Evolutionary conservation across 169 alveolate genomes (phyloP).

Genomic region (Eimeria sp.): DNA sequence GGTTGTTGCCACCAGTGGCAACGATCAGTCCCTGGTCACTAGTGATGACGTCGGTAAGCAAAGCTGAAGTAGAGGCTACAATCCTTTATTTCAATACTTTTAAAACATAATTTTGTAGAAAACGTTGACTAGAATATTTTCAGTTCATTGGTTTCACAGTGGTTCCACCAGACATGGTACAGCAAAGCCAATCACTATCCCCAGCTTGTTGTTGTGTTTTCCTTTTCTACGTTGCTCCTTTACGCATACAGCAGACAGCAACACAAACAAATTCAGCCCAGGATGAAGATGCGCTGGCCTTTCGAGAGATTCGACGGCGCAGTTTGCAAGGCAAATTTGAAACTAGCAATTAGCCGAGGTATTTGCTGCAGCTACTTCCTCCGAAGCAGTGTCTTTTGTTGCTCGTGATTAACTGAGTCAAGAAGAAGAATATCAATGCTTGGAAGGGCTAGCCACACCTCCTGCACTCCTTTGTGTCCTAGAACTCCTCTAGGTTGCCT

Average conservation of each 20-base stretch:
- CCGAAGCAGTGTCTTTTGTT: too few species aligned
- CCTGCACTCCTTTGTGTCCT: not conserved
- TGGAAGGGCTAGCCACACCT: not conserved
- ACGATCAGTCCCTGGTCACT: not conserved
- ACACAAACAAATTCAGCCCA: not conserved
- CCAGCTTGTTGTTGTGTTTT: not conserved
- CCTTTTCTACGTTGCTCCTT: not conserved
- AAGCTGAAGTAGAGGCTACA: not conserved
- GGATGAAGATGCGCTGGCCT: constrained; percentile 68
- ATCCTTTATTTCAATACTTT: not conserved
- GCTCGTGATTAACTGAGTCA: too few species aligned
- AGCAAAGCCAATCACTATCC: not conserved
- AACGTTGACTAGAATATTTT: not conserved
- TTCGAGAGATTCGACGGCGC: constrained; percentile 71
- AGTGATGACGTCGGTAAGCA: not conserved
- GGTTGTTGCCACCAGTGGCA: constrained; percentile 14
- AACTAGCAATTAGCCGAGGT: constrained; percentile 82
- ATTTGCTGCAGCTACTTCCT: not conserved
- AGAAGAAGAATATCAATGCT: too few species aligned
- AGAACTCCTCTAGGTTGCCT: not conserved
- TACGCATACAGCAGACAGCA: not conserved
- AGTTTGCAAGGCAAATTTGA: constrained; percentile 77
- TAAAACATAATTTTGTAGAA: not conserved
- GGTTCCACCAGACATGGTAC: constrained; percentile 1
- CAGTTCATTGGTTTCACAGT: not conserved